Evolutionary conservation across 2,329 filamentous ascomycete genomes (phyloP), one percentile per base, ranked within the genome.

Genomic region (Leptographium lundbergii): DNA sequence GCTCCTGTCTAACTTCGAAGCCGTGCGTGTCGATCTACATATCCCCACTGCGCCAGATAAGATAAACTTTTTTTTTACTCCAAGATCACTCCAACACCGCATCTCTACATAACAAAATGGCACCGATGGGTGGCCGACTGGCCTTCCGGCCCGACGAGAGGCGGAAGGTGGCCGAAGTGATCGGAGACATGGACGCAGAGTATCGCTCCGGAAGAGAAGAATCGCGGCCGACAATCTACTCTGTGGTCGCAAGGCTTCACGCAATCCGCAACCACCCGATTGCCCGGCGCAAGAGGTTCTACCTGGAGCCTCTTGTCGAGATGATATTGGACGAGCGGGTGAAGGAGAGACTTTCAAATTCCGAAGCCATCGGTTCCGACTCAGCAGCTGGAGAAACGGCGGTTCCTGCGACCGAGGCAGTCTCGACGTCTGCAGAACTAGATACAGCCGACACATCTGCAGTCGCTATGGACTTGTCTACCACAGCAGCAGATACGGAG

Each of bases 271-370:
- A 61, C 59, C 62, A 62, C 27, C 39, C 63, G 9, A 54, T 65
- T 6, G 59, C 55, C 0, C 62, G 63, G 13, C 61, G 62, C 27
- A 63, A 63, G 52, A 62, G 61, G n/a, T 51, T 48, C 10, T 65
- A 65, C 47, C 59, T 65, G 2, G 62, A 65, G 54, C 45, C 59
- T 14, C 56, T 65, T 47, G 62, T 61, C 1, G 61, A 61, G 29
- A 61, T 61, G 51, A 27, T 61, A 2, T 27, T 65, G 29, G 63
- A 65, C 54, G 61, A 62, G 42, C 48, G 51, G 6, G 24, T 57
- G 32, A 54, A 36, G 1, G 53, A 58, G 59, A 51, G 45, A 3
- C 36, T 51, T 2, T 25, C 6, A 1, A 25, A 52, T 25, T 13
- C 6, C 29, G 34, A 14, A 19, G 9, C 6, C 9, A 11, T 34